Evolutionary conservation across 73 alveolate genomes (phyloP), one percentile per base, ranked within the genome.

Genomic region (Diophrys sp.): DNA sequence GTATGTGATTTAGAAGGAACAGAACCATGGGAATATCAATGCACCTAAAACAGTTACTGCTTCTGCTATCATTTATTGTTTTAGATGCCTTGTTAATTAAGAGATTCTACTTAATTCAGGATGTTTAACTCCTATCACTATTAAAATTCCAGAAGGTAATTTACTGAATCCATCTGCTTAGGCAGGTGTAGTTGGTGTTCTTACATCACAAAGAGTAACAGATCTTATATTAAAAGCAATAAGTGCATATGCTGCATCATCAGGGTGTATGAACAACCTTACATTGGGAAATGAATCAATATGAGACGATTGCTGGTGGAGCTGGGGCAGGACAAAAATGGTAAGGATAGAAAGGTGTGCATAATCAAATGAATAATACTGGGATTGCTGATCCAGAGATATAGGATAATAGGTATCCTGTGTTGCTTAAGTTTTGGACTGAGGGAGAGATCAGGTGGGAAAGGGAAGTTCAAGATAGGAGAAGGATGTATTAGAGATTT

Each of bases 301-400:
- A 95, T 79, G 99, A 95, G 70, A 95, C 99, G 1, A 93, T 95
- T 0, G 94, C 94, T 27, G 99, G 98, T 34, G 99, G 99, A 0
- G 85, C 96, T 1, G 99, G 99, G 33, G 99, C 99, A 18, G 98
- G 98, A 0, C 91, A 91, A 23, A 31, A 75, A 14, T 93, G 96
- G 93, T 26, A 87, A 54, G 99, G 99, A 0, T 83, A 76, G 73
- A 71, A 84, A 67, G 97, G 96, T 23, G 95, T 95, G 33, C 94
- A 95, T 57, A 90, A 93, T 27, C 99, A 95, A 77, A 95, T 95
- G 99, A 95, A 98, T 2, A 95, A 95, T 79, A 95, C 99, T 0
- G 73, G 99, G 57, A 95, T 95, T 57, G 93, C 99, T 31, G 99
- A 95, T 79, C 82, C 90, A 0, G 99, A 95, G 72, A 81, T 95